Evolutionary conservation across 2,329 filamentous ascomycete genomes (phyloP), one percentile per base, ranked within the genome.

Genomic region (Macrophomina pseudophaseolina): DNA sequence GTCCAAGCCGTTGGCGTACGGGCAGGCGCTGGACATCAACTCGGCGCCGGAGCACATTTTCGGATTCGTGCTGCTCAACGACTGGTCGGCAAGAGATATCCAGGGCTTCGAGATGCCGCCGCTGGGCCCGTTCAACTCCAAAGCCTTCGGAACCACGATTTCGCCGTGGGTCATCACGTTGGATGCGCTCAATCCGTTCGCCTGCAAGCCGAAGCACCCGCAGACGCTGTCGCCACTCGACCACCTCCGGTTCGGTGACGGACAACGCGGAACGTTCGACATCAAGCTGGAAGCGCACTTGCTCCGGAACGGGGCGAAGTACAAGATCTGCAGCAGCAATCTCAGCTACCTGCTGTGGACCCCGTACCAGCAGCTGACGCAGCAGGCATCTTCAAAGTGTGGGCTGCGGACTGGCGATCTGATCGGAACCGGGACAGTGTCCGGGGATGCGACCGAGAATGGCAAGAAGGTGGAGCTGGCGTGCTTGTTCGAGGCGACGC

Each of bases 81-180:
- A 90, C 68, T 90, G 87, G 87, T 84, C 68, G 18, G 84, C 86
- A 23, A 80, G 87, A n/a, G 87, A 90, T 72, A 86, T 90, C 23
- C 87, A 90, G 73, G 81, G 76, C 0, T 78, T 86, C 28, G 88
- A 90, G 70, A 89, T 89, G 86, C 79, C 78, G 2, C 87, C 87
- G 0, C 75, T 89, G 0, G 87, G 87, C 0, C 88, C 88, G 0
- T 81, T 89, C 63, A 87, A 88, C 60, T 82, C 83, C 2, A 90
- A 90, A 73, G 84, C 82, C 38, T 88, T 89, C 51, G 83, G 81
- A 6, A 90, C 87, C 0, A 83, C 81, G 0, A 84, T 90, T 28
- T 86, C 84, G 0, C 86, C 88, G 0, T 90, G 88, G 88, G 78
- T 90, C 12, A 74, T 90, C 3, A 87, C 86, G 0, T 76, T 86